Evolutionary conservation across 345 rosid genomes (phyloP).

Genomic region (Eucalyptus cloeziana): DNA sequence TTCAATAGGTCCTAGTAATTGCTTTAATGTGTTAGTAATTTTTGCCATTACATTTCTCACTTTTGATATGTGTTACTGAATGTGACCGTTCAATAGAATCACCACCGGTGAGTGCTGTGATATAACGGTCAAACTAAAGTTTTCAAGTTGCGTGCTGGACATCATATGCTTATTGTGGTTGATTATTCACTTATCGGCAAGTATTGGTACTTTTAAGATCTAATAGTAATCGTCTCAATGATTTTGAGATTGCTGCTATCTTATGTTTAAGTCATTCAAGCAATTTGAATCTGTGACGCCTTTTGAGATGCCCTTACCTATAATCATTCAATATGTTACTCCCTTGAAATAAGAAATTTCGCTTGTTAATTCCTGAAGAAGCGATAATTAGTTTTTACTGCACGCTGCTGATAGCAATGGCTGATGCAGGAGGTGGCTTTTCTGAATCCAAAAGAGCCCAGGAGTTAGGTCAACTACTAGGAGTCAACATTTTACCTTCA

Average conservation of each 20-base stretch:
- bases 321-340: background rate
- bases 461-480: constrained; percentile 52
- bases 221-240: background rate
- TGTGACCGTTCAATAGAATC: background rate
- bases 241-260: background rate
- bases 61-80: background rate
- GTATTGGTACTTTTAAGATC: background rate
- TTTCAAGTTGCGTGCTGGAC: background rate
- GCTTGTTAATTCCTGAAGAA: background rate
- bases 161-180: background rate
- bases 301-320: background rate
- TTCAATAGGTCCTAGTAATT: no score
- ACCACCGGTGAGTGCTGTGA: background rate
- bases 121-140: background rate
- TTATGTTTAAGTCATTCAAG: background rate
- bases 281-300: background rate
- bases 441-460: constrained; percentile 67
- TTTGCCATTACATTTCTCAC: background rate
- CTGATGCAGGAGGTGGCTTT: constrained; percentile 61
- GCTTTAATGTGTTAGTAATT: background rate
- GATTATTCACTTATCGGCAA: background rate
- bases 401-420: background rate
- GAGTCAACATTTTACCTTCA: constrained; percentile 36
- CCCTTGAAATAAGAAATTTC: background rate
- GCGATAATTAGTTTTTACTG: background rate